phyloP scores from a whole-genome alignment of 805 yeast genomes.

The Metschnikowia continentalis region DNA sequence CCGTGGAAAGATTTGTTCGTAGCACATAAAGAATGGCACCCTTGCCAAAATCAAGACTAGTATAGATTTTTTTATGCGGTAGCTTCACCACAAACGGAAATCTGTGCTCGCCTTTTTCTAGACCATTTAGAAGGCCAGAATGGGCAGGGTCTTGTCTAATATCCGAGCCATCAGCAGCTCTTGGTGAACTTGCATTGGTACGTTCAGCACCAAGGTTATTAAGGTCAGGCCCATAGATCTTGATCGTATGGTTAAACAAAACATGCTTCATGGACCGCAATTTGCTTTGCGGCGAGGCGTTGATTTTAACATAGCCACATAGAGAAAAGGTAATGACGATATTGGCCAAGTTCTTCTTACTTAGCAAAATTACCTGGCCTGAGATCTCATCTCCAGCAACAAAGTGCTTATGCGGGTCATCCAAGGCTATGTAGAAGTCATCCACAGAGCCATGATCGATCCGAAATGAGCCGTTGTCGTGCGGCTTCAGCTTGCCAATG shows the following conservation, averaged over 20 bases:
- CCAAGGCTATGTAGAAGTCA: conserved; percentile 67
- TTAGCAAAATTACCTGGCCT: conserved; percentile 57
- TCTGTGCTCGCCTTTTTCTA: conserved; percentile 80
- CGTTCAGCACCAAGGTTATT: neutral
- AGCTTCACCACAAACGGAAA: conserved; percentile 81
- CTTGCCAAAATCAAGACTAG: conserved; percentile 76
- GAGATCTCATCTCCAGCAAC: conserved; percentile 73
- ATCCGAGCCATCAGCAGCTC: conserved; percentile 10
- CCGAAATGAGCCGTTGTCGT: conserved; percentile 17
- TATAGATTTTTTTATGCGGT: conserved; percentile 69
- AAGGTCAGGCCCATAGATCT: conserved; percentile 47
- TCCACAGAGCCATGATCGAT: conserved; percentile 43
- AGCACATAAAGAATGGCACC: conserved; percentile 74
- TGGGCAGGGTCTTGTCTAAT: neutral
- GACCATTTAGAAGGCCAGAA: conserved; percentile 35
- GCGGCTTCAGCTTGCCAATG: conserved; percentile 14
- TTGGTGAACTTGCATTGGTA: conserved; percentile 11
- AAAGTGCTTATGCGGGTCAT: conserved; percentile 72
- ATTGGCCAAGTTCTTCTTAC: conserved; percentile 53
- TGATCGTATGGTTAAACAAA: conserved; percentile 56
- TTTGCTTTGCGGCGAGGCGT: conserved; percentile 49
- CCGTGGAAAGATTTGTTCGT: conserved; percentile 42
- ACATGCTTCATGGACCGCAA: conserved; percentile 48
- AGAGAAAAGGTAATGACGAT: conserved; percentile 51
- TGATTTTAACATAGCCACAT: conserved; percentile 54